Evolutionary conservation across 352 stramenopile species (phyloP).

Genomic region (Pythium myriotylum): DNA sequence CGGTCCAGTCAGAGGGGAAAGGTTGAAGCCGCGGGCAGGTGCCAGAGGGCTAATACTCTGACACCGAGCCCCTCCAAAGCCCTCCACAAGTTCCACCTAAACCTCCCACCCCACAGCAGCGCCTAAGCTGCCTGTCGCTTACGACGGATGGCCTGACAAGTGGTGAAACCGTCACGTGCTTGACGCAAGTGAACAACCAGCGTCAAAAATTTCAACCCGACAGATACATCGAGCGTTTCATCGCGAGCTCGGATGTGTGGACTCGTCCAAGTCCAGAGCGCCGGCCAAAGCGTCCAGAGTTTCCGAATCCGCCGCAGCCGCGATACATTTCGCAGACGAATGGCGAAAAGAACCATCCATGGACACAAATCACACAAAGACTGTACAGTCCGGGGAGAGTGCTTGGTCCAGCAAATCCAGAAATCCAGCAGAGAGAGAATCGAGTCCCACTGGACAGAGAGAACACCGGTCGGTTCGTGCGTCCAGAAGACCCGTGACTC

Average conservation of each 20-base stretch:
- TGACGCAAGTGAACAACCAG: conserved; percentile 15
- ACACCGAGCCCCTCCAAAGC: background rate
- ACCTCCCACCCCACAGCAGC: background rate
- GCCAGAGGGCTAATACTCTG: conserved; percentile 18
- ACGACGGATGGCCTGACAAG: conserved; percentile 20
- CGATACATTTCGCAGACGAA: no score
- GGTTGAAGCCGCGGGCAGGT: conserved; percentile 11
- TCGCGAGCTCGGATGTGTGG: conserved; percentile 14
- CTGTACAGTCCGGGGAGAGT: no score
- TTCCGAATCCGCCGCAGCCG: no score
- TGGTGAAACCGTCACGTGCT: conserved; percentile 21
- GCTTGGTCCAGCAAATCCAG: conserved; percentile 2
- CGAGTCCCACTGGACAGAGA: background rate
- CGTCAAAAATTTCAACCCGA: conserved; percentile 12
- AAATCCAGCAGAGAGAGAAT: conserved; percentile 5
- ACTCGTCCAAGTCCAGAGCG: background rate
- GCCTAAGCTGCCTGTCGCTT: conserved; percentile 15
- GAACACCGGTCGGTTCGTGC: no score
- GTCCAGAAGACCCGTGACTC: no score
- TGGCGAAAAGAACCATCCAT: no score
- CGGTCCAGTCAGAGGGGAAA: no score
- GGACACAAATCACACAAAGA: no score
- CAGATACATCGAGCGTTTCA: conserved; percentile 14
- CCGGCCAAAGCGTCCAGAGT: background rate
- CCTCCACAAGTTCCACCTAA: background rate